Evolutionary conservation across 1,284 basidiomycete genomes (phyloP).

Genomic region (Austroboletus novae-zelandiae): DNA sequence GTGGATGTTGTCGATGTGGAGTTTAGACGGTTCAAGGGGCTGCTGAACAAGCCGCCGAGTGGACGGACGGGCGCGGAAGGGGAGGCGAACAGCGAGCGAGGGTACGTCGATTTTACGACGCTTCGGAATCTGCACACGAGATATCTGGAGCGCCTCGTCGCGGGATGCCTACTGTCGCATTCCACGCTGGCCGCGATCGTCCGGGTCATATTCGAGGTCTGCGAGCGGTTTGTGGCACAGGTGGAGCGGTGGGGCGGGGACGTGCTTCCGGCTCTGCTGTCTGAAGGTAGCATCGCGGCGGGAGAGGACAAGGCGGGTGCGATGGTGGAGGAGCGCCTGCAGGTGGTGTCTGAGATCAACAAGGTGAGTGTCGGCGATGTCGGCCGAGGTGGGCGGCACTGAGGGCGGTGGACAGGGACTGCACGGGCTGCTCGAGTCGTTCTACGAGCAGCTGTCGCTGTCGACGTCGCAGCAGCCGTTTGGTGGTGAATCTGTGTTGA

Average conservation of each 20-base stretch:
- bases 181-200: slow-evolving; percentile 60
- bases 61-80: slow-evolving; percentile 19
- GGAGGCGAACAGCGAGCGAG: slow-evolving; percentile 8
- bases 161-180: slow-evolving; percentile 78
- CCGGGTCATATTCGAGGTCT: slow-evolving; percentile 74
- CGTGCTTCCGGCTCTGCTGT: slow-evolving; percentile 78
- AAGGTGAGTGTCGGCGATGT: slow-evolving; percentile 45
- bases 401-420: slow-evolving; percentile 45
- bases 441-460: slow-evolving; percentile 75
- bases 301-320: slow-evolving; percentile 57
- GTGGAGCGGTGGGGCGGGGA: slow-evolving; percentile 93
- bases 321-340: slow-evolving; percentile 68
- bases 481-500: slow-evolving; percentile 54
- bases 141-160: slow-evolving; percentile 78
- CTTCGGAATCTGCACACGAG: slow-evolving; percentile 76
- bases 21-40: slow-evolving; percentile 63
- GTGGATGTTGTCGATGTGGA: slow-evolving; percentile 88
- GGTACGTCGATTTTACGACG: slow-evolving; percentile 77
- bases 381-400: not conserved
- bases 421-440: slow-evolving; percentile 61
- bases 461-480: slow-evolving; percentile 72
- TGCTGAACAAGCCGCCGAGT: slow-evolving; percentile 42
- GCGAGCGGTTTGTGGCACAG: slow-evolving; percentile 79
- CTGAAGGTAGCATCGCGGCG: slow-evolving; percentile 66
- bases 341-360: slow-evolving; percentile 69